A percentile compares a stretch with the other conserved stretches of the same genome.
Conservation (phyloP, 2,329 filamentous ascomycete species). For the Nigrospora oryzae region DNA sequence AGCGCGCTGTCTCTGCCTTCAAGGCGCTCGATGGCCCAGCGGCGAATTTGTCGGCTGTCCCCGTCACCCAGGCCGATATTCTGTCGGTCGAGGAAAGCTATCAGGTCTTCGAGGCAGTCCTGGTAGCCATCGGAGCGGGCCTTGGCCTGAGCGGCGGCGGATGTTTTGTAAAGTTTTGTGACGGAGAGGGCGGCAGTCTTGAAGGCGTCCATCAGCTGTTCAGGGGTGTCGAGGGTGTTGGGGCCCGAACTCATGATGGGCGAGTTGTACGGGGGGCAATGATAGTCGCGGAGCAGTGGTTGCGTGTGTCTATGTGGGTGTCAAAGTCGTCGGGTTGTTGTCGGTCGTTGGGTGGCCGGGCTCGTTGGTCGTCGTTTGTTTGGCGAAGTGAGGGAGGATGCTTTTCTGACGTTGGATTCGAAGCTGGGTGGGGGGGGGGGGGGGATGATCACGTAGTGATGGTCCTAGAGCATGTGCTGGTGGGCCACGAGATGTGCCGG, state of each 20-base stretch:
- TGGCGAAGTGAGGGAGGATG: too few species aligned
- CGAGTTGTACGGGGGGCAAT: conserved; percentile 5
- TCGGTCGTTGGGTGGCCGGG: too few species aligned
- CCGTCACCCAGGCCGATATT: conserved; percentile 71
- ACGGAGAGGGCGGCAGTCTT: conserved; percentile 87
- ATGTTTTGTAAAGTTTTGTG: conserved; percentile 93
- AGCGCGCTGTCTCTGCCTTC: conserved; percentile 51
- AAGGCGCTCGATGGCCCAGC: conserved; percentile 61
- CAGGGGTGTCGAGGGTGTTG: conserved; percentile 34
- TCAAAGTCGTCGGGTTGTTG: too few species aligned
- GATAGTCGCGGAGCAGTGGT: too few species aligned
- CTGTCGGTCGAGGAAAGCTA: conserved; percentile 77
- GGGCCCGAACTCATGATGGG: conserved; percentile 23
- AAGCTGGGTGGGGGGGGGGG: too few species aligned
- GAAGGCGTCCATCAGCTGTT: conserved; percentile 78
- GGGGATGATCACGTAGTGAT: too few species aligned
- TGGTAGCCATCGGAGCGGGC: conserved; percentile 80
- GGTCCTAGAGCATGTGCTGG: too few species aligned
- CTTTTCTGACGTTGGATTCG: too few species aligned
- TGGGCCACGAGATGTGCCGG: too few species aligned
- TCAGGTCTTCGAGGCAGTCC: conserved; percentile 83
- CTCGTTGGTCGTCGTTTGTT: too few species aligned
- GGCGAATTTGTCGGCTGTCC: conserved; percentile 57
- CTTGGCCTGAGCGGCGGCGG: conserved; percentile 67
- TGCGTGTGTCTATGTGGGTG: too few species aligned